These are phyloP conservation scores for Glonium stellatum DNA, from an alignment of 495 filamentous ascomycete genomes.

Conservation along the genomic window DNA sequence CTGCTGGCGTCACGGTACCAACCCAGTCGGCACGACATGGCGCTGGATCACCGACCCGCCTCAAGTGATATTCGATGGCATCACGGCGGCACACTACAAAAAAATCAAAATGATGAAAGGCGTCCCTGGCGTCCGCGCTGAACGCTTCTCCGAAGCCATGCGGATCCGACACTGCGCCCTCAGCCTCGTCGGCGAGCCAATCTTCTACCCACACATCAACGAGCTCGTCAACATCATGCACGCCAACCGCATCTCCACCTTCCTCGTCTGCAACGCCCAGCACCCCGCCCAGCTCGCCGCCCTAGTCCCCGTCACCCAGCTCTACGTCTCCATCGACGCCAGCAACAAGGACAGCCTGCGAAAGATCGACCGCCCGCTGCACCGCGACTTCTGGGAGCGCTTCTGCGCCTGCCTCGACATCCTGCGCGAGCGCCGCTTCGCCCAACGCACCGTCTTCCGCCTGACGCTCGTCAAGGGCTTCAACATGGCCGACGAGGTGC, in stretches of 20 bases:
- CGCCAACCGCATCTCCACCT: slow-evolving; percentile 77
- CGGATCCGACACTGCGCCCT: slow-evolving; percentile 87
- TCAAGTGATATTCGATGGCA: slow-evolving; percentile 77
- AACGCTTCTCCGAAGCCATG: slow-evolving; percentile 89
- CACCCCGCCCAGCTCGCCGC: slow-evolving; percentile 85
- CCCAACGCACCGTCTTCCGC: slow-evolving; percentile 88
- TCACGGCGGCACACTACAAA: slow-evolving; percentile 85
- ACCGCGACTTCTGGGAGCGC: slow-evolving; percentile 95
- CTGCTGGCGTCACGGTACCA: slow-evolving; percentile 96
- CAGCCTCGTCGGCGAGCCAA: slow-evolving; percentile 86
- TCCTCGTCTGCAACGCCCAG: slow-evolving; percentile 97
- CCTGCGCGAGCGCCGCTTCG: slow-evolving; percentile 67
- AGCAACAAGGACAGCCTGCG: slow-evolving; percentile 81
- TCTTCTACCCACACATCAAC: slow-evolving; percentile 98
- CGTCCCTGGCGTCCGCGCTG: slow-evolving; percentile 83
- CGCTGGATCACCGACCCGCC: slow-evolving; percentile 91
- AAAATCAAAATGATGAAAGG: slow-evolving; percentile 97
- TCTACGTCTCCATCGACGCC: slow-evolving; percentile 94
- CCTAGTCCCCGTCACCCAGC: slow-evolving; percentile 76
- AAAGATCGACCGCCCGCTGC: slow-evolving; percentile 82
- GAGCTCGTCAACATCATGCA: slow-evolving; percentile 78
- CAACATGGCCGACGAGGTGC: slow-evolving; percentile 87
- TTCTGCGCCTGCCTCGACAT: slow-evolving; percentile 89
- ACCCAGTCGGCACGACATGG: slow-evolving; percentile 94
- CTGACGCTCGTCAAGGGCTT: slow-evolving; percentile 94